Percentiles rank a stretch among this genome's conserved stretches.
Conservation (phyloP, 2,329 filamentous ascomycete species). For the Cladosporium sphaerospermum region DNA sequence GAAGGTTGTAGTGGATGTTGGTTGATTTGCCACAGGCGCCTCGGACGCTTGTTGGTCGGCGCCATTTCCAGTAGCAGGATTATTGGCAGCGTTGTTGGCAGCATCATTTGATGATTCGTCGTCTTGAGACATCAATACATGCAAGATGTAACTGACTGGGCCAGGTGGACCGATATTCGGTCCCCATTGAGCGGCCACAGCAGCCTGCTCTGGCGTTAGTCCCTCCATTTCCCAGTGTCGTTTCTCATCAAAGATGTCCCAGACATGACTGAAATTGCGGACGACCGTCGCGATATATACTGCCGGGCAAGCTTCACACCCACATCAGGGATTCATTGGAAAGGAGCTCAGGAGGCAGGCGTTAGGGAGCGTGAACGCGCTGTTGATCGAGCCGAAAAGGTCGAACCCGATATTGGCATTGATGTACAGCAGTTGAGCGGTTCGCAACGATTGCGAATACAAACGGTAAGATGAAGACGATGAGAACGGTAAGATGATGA, state of each 20-base stretch:
- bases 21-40: background rate
- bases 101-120: background rate
- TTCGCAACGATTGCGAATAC: background rate
- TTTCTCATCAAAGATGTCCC: conserved; percentile 11
- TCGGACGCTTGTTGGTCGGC: background rate
- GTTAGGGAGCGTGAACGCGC: conserved; percentile 9
- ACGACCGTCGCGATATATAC: conserved; percentile 8
- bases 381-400: conserved; percentile 7
- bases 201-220: conserved; percentile 11
- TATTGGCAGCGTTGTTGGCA: background rate
- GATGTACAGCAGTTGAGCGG: conserved; percentile 6
- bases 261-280: conserved; percentile 12
- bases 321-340: conserved; percentile 5
- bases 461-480: conserved; percentile 11
- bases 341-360: conserved; percentile 10
- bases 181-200: conserved; percentile 7
- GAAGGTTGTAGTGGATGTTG: conserved; percentile 2
- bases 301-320: conserved; percentile 4
- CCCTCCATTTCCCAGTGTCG: conserved; percentile 11
- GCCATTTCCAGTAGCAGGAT: background rate
- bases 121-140: conserved; percentile 1
- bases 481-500: conserved; percentile 12
- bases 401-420: conserved; percentile 1
- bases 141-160: conserved; percentile 7
- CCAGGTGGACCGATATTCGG: conserved; percentile 8